Conservation (phyloP, 75 land plant genomes). For the Larix kaempferi region DNA sequence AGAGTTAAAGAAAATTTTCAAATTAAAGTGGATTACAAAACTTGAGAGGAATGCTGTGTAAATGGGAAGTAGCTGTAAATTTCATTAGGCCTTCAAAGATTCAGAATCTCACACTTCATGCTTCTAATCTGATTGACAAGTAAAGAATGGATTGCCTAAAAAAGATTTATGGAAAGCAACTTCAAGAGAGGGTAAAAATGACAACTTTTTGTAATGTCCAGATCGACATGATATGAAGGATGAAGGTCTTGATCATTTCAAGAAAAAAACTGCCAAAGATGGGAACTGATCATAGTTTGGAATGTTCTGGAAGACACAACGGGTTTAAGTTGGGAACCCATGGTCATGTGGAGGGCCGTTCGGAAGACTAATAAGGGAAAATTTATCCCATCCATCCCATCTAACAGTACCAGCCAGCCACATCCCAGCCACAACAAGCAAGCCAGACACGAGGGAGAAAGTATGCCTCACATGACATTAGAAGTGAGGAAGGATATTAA, state of each 20-base stretch:
- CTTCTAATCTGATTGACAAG: not conserved
- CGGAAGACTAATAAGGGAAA: conserved; percentile 42
- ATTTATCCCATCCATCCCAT: too few species aligned
- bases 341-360: conserved; percentile 87
- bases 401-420: too few species aligned
- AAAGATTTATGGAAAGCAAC: conserved; percentile 48
- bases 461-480: too few species aligned
- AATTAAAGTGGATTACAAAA: conserved; percentile 11
- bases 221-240: conserved; percentile 20
- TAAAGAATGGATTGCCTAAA: not conserved
- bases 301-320: conserved; percentile 55
- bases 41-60: conserved; percentile 3
- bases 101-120: conserved; percentile 26
- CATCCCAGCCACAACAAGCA: too few species aligned
- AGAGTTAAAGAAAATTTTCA: conserved; percentile 21
- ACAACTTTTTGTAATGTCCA: conserved; percentile 75
- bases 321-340: conserved; percentile 86
- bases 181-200: conserved; percentile 43
- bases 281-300: conserved; percentile 82
- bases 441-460: too few species aligned
- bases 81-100: not conserved
- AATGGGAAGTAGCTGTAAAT: not conserved
- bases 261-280: conserved; percentile 63
- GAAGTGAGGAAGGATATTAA: too few species aligned
- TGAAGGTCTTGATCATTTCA: conserved; percentile 62